Evolutionary conservation across 768 basidiomycete genomes (phyloP).

Genomic region (Rhodotorula diobovata): DNA sequence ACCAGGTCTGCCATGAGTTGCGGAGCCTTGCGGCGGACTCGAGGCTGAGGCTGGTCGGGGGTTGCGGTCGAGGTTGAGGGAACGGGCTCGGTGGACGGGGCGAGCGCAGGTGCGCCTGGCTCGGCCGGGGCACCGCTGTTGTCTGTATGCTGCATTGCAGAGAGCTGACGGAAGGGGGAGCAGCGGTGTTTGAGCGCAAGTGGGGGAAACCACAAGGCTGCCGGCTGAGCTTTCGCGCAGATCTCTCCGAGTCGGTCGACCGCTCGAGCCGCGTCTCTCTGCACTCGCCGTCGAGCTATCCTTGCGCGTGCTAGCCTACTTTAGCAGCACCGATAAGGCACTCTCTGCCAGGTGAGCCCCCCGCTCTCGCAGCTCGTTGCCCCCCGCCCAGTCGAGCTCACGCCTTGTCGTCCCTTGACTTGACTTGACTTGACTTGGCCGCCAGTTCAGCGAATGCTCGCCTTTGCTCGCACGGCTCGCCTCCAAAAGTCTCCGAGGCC

Average conservation of each 20-base stretch:
- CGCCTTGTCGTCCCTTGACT: too few species aligned
- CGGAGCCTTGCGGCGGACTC: background rate
- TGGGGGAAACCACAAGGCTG: too few species aligned
- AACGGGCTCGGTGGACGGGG: background rate
- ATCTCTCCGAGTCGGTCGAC: too few species aligned
- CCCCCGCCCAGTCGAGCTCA: background rate
- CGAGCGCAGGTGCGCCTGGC: background rate
- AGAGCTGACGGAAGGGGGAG: too few species aligned
- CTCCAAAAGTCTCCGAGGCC: background rate
- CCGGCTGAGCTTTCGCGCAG: too few species aligned
- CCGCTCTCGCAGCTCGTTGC: background rate
- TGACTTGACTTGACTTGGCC: background rate
- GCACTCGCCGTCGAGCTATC: too few species aligned
- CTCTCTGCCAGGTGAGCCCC: background rate
- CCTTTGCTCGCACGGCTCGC: background rate
- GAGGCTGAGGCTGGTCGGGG: background rate
- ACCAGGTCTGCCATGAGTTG: conserved; percentile 35
- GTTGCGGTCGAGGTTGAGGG: background rate
- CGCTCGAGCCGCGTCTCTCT: too few species aligned
- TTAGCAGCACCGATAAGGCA: background rate
- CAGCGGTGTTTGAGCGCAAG: too few species aligned
- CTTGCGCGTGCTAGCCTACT: too few species aligned
- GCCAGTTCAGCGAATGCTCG: background rate
- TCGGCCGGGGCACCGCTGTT: too few species aligned
- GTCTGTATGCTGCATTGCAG: too few species aligned